phyloP scores from a whole-genome alignment of 2,329 filamentous ascomycete genomes.

The Fusarium virguliforme region DNA sequence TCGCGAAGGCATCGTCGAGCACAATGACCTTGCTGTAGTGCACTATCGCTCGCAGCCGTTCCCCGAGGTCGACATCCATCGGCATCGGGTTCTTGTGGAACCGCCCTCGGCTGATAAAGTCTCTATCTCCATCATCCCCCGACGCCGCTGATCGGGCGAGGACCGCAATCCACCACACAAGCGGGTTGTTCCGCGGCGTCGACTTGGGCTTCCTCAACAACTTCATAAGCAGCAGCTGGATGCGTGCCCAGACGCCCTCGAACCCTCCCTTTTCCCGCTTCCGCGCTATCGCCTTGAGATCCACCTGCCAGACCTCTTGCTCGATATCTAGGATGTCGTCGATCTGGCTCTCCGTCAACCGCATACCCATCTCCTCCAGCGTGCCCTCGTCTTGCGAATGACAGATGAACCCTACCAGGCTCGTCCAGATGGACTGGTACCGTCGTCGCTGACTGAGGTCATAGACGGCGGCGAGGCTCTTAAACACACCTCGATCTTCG shows the following conservation, averaged over 20 bases:
- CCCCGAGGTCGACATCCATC: constrained; percentile 1
- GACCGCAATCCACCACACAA: constrained; percentile 6
- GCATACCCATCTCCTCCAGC: constrained; percentile 7
- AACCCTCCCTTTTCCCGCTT: constrained; percentile 7
- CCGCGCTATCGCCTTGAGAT: not conserved
- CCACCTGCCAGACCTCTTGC: no score
- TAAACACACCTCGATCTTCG: not conserved
- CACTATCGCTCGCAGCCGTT: not conserved
- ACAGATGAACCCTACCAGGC: constrained; percentile 9
- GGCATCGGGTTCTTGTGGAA: constrained; percentile 10
- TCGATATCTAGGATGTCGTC: constrained; percentile 12
- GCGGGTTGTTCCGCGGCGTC: constrained; percentile 1
- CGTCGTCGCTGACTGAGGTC: not conserved
- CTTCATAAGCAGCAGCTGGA: constrained; percentile 6
- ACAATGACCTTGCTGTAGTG: constrained; percentile 9
- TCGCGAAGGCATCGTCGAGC: constrained; percentile 1
- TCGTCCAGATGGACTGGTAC: constrained; percentile 8
- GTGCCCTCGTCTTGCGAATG: not conserved
- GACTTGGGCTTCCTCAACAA: not conserved
- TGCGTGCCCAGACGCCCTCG: constrained; percentile 2
- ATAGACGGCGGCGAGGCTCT: constrained; percentile 9
- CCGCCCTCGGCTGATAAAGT: constrained; percentile 7
- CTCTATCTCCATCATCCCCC: not conserved
- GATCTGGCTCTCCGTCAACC: constrained; percentile 4
- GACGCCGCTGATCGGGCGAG: not conserved